Conservation (phyloP, 139 green algal genomes). For the Chlamydomonas incerta region DNA sequence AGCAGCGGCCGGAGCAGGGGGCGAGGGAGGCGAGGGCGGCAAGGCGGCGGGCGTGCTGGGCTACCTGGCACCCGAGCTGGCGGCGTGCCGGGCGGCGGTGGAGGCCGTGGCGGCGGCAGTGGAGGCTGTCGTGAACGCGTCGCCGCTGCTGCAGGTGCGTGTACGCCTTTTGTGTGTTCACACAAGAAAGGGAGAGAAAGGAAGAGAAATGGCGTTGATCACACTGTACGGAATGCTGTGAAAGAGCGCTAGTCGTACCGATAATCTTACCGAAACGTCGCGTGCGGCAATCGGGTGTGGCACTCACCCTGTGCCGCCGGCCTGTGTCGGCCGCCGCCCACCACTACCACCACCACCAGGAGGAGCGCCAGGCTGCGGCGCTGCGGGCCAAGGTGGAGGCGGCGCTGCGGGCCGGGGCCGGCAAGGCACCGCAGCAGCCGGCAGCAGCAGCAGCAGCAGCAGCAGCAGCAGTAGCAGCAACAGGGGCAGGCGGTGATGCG, state of each 20-base stretch:
- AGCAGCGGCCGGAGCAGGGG: too few relatives aligned
- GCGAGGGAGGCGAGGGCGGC: not conserved
- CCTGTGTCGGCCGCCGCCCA: too few relatives aligned
- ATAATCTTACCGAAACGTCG: too few relatives aligned
- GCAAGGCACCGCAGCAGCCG: too few relatives aligned
- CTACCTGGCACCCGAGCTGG: conserved; percentile 6
- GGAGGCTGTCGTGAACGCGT: not conserved
- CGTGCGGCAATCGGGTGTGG: too few relatives aligned
- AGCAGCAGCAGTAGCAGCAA: not conserved
- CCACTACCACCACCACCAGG: not conserved
- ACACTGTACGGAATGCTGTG: too few relatives aligned
- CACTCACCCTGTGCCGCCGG: too few relatives aligned
- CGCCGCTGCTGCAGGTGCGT: conserved; percentile 6
- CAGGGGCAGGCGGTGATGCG: too few relatives aligned
- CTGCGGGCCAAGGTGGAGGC: not conserved
- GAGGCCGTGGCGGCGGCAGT: conserved; percentile 28
- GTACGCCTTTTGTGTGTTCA: too few relatives aligned
- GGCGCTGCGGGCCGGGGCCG: not conserved
- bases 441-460: not conserved
- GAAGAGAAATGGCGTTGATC: too few relatives aligned
- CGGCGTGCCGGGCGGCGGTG: conserved; percentile 16
- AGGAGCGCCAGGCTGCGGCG: conserved; percentile 1
- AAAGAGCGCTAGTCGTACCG: too few relatives aligned
- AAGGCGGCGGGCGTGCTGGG: not conserved
- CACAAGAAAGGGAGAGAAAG: too few relatives aligned